These are phyloP conservation scores for Benincasa hispida DNA, from an alignment of 306 rosid genomes.

Conservation along the genomic window DNA sequence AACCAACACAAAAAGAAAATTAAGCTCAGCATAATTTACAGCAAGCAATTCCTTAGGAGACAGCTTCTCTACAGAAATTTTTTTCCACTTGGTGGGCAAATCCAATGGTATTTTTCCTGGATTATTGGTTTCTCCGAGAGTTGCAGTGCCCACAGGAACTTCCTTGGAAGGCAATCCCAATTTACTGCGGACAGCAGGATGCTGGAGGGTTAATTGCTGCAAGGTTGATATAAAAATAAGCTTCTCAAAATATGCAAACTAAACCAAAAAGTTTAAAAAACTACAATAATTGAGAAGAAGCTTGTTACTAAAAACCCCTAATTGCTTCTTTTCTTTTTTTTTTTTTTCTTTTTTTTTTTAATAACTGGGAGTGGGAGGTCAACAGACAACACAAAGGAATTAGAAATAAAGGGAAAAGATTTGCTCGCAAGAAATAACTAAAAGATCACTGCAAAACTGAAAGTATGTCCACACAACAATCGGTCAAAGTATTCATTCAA, in stretches of 20 bases:
- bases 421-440: background rate
- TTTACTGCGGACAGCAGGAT: slow-evolving; percentile 53
- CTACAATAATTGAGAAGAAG: background rate
- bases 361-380: no score
- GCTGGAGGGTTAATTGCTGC: slow-evolving; percentile 61
- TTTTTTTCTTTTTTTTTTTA: no score
- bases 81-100: slow-evolving; percentile 39
- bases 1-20: background rate
- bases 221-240: slow-evolving; percentile 15
- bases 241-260: background rate
- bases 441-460: background rate
- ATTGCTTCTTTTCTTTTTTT: no score
- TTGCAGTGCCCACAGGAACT: slow-evolving; percentile 14
- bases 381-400: background rate
- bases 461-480: background rate
- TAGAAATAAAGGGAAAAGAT: background rate
- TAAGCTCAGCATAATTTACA: slow-evolving; percentile 42
- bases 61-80: slow-evolving; percentile 38
- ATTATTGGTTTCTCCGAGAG: slow-evolving; percentile 18
- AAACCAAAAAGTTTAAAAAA: background rate
- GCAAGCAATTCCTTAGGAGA: slow-evolving; percentile 47
- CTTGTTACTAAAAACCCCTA: no score
- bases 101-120: slow-evolving; percentile 23
- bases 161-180: slow-evolving; percentile 45
- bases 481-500: background rate